Percentiles rank a stretch among this genome's conserved stretches.
Evolutionary conservation across 306 rosid genomes (phyloP).

Genomic region (Mimosa bimucronata): DNA sequence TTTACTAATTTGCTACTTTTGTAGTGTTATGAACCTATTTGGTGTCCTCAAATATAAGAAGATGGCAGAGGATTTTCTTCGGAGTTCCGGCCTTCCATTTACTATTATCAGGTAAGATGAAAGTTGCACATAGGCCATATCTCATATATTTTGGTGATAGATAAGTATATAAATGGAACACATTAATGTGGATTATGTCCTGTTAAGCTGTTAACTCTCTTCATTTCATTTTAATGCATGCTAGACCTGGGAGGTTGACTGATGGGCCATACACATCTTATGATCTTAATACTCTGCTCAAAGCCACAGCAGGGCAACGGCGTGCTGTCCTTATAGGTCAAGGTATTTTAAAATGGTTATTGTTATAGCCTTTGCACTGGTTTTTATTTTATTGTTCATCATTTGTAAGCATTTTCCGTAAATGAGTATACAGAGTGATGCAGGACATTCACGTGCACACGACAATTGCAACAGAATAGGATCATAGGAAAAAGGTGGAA

Average conservation of each 20-base stretch:
- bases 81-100: slow-evolving; percentile 79
- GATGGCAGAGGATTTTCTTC: slow-evolving; percentile 92
- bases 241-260: slow-evolving; percentile 91
- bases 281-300: slow-evolving; percentile 89
- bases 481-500: too few relatives aligned
- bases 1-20: slow-evolving; percentile 14
- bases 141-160: slow-evolving; percentile 11
- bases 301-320: slow-evolving; percentile 95
- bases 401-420: slow-evolving; percentile 1
- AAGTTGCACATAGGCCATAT: slow-evolving; percentile 13
- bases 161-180: slow-evolving; percentile 8
- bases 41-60: slow-evolving; percentile 95
- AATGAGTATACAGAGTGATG: background rate
- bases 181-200: slow-evolving; percentile 7
- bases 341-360: slow-evolving; percentile 55
- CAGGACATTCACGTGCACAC: too few relatives aligned
- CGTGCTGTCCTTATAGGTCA: slow-evolving; percentile 88
- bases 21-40: slow-evolving; percentile 89
- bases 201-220: background rate
- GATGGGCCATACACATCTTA: slow-evolving; percentile 98
- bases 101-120: slow-evolving; percentile 82
- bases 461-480: too few relatives aligned
- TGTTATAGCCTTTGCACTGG: slow-evolving; percentile 16
- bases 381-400: background rate
- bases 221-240: slow-evolving; percentile 37